Evolutionary conservation across 148 eudicot genomes (phyloP), one percentile per base, ranked within the genome.

Genomic region (Rhododendron ferrugineum): DNA sequence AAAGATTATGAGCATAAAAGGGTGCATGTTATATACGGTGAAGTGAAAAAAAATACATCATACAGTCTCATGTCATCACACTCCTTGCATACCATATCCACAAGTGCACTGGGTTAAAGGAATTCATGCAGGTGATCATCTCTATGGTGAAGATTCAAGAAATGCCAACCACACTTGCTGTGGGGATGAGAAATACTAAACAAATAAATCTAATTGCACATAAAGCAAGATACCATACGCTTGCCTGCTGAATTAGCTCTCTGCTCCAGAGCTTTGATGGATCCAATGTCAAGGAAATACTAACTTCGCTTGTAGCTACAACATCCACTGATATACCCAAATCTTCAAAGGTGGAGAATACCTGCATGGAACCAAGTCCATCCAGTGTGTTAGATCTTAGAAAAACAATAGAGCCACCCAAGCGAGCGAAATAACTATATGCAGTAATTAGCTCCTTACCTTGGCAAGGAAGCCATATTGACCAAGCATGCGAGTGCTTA

Each of bases 191-290:
- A 44, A 34, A 14, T 2, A 26, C 50, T 52, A 26, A 13, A 18
- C 4, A 40, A 62, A 64, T 15, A 26, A 64, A 66, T 82, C 72
- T 82, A 82, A 82, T 46, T 11, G 50, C 47, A 86, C 58, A 46
- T 56, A 11, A 36, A 83, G 82, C 83, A 77, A 3, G 89, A 84
- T 42, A 83, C 81, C 93, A 70, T 92, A 93, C 92, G 88, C 96
- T 91, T 93, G 94, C 99, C 99, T 97, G 99, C 88, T 97, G 96
- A 88, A 97, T 94, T 79, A 95, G 90, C 87, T 97, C 98, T 88
- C 99, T 92, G 93, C 96, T 94, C 99, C 99, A 97, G 42, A 97
- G 95, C 91, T 97, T 97, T 16, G 99, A 94, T 68, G 99, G 98
- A 88, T 97, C 99, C 87, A 97, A 86, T 50, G 99, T 97, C 87